phyloP scores from a whole-genome alignment of 768 basidiomycete genomes.

The Naganishia randhawae region DNA sequence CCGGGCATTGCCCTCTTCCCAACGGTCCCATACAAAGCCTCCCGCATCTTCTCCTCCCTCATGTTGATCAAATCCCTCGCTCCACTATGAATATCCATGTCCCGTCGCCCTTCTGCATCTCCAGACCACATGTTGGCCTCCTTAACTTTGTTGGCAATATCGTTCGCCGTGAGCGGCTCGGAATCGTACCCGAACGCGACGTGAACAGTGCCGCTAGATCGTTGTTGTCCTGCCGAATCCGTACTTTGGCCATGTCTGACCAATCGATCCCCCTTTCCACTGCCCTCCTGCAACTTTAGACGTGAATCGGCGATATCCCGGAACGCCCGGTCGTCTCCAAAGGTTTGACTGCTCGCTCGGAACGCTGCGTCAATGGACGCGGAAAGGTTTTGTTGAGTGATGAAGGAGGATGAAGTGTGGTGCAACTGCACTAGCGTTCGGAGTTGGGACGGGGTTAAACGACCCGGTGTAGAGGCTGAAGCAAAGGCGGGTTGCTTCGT shows the following conservation, averaged over 20 bases:
- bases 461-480: slow-evolving; percentile 21
- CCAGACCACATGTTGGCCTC: slow-evolving; percentile 11
- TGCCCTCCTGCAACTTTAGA: slow-evolving; percentile 13
- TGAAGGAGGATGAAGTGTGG: slow-evolving; percentile 42
- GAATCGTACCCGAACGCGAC: slow-evolving; percentile 10
- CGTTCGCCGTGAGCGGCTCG: slow-evolving; percentile 8
- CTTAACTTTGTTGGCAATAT: slow-evolving; percentile 9
- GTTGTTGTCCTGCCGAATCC: slow-evolving; percentile 20
- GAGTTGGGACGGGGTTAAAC: slow-evolving; percentile 31
- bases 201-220: not conserved
- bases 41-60: slow-evolving; percentile 21
- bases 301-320: slow-evolving; percentile 19
- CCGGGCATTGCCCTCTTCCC: slow-evolving; percentile 20
- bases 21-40: slow-evolving; percentile 24
- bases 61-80: slow-evolving; percentile 21
- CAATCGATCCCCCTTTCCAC: slow-evolving; percentile 13
- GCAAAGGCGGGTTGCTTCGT: slow-evolving; percentile 21
- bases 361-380: slow-evolving; percentile 19
- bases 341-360: not conserved
- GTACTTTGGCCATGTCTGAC: slow-evolving; percentile 8
- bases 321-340: slow-evolving; percentile 17
- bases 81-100: not conserved
- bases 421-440: slow-evolving; percentile 43
- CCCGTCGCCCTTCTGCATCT: not conserved
- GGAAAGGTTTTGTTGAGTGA: slow-evolving; percentile 31